Evolutionary conservation across 805 yeast species (phyloP), one percentile per base, ranked within the genome.

Genomic region (Cephaloascus albidus): DNA sequence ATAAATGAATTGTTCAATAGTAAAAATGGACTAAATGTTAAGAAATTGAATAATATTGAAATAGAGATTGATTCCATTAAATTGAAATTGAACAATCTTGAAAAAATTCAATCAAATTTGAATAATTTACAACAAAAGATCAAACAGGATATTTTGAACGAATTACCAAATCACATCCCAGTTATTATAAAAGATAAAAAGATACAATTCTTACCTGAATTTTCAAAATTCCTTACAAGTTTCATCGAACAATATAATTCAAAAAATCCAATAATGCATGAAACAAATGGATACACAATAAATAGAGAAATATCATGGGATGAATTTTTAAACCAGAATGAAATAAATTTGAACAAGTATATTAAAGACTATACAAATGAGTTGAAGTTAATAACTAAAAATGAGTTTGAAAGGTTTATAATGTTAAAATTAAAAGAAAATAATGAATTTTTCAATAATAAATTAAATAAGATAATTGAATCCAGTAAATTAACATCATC

Each of bases 161-260:
- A 53, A 2, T 46, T 65, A 17, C 68, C 69, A 3, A 44, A 49
- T 3, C 51, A 54, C 19, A 45, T 63, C 10, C 70, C 69, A 0
- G 55, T 60, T 1, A 60, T 52, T 42, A 43, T 55, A 18, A 56
- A 57, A 37, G 48, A 65, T 38, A 48, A 49, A 10, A 58, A 60
- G 37, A 51, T 66, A n/a, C 68, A 61, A 39, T 60, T 58, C 36
- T 40, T 56, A 3, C 69, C 71, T 0, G 68, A 63, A 40, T 65
- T 66, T 42, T 63, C 58, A 31, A 55, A 57, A 35, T 63, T 54
- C 41, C 46, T 65, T 37, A 54, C 50, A 39, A 48, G 52, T 27
- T 61, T 64, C 36, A 43, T 63, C 17, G 65, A 60, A n/a, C 54
- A 50, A 17, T 53, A 53, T 37, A 33, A 38, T 32, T 44, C 50